Evolutionary conservation across 176 grass and related monocot species (phyloP).

Genomic region (Oryza australiensis): DNA sequence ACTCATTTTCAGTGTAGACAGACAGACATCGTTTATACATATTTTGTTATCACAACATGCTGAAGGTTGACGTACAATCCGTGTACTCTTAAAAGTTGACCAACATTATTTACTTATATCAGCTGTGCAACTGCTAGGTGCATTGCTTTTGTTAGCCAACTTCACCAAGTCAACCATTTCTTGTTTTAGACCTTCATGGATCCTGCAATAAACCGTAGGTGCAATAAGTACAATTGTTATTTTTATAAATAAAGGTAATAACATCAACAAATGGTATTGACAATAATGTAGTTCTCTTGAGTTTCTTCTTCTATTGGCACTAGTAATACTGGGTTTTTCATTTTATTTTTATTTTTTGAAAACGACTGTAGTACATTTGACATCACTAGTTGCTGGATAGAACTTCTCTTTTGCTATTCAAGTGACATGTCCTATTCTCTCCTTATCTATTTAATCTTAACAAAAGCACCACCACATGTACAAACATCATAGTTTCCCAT

Average conservation of each 20-base stretch:
- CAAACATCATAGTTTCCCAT: background rate
- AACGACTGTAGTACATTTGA: background rate
- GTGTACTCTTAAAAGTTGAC: slow-evolving; percentile 26
- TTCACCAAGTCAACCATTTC: slow-evolving; percentile 2
- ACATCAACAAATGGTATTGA: background rate
- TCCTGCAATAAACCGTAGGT: background rate
- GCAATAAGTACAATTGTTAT: background rate
- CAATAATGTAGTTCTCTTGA: background rate
- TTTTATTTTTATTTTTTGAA: background rate
- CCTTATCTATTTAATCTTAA: background rate
- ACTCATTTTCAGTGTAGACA: background rate
- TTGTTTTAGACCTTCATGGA: background rate
- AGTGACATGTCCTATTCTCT: background rate
- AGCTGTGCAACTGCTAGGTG: slow-evolving; percentile 8
- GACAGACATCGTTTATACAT: background rate
- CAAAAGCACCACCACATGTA: background rate
- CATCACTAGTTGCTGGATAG: background rate
- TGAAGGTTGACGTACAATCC: background rate
- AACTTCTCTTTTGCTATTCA: background rate
- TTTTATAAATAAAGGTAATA: background rate
- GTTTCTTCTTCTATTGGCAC: background rate
- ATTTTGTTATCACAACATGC: background rate
- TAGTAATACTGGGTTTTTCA: background rate
- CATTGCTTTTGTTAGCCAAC: slow-evolving; percentile 19
- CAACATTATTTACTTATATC: slow-evolving; percentile 30